phyloP scores from a whole-genome alignment of 345 rosid genomes.

The Ceriops tagal region DNA sequence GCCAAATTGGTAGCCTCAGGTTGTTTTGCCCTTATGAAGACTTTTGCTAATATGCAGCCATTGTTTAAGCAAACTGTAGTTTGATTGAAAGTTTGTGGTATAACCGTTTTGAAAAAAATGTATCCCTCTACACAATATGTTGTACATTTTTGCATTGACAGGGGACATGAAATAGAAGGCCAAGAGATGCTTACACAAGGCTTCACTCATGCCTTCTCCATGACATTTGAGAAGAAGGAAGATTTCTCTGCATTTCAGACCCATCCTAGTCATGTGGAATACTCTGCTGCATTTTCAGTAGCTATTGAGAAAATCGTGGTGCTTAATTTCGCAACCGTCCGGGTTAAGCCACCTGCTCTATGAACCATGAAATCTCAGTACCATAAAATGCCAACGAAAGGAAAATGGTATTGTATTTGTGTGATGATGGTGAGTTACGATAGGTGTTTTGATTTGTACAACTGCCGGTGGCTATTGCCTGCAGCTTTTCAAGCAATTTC shows the following conservation, averaged over 20 bases:
- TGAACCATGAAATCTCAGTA: conserved; percentile 7
- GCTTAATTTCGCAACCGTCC: conserved; percentile 60
- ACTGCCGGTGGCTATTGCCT: background rate
- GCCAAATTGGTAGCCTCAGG: no score
- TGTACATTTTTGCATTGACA: conserved; percentile 11
- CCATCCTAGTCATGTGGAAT: conserved; percentile 76
- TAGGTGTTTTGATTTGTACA: conserved; percentile 5
- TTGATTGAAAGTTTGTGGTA: background rate
- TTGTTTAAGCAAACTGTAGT: no score
- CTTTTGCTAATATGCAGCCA: no score
- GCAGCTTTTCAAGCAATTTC: conserved; percentile 9
- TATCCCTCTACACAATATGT: background rate
- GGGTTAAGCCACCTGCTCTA: conserved; percentile 36
- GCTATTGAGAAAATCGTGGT: conserved; percentile 73
- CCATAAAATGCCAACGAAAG: background rate
- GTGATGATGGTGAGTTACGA: background rate
- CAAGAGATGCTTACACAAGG: conserved; percentile 94
- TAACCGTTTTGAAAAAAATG: background rate
- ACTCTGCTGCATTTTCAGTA: conserved; percentile 69
- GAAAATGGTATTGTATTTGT: background rate
- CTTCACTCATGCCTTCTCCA: conserved; percentile 72
- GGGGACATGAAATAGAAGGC: conserved; percentile 84
- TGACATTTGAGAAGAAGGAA: conserved; percentile 78
- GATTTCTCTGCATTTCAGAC: conserved; percentile 54
- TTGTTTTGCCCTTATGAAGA: no score